These are phyloP conservation scores for Pholiota conissans DNA, from an alignment of 768 basidiomycete genomes.

Conservation along the genomic window DNA sequence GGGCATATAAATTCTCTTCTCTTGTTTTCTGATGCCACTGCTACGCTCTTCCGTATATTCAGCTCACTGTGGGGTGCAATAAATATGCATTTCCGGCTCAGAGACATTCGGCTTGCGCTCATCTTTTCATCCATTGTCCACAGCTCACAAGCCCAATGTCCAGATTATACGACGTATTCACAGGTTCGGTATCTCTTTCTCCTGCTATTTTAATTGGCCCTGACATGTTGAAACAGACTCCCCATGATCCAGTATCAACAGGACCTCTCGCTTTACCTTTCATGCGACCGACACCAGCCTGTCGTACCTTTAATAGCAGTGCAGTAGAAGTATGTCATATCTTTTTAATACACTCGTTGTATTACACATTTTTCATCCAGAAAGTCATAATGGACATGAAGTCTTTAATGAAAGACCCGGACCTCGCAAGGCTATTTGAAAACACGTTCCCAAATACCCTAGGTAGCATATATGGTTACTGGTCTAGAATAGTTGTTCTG, in stretches of 20 bases:
- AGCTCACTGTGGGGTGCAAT: slow-evolving; percentile 5
- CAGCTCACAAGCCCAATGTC: slow-evolving; percentile 45
- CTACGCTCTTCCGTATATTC: not conserved
- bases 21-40: not conserved
- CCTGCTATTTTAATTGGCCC: not conserved
- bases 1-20: slow-evolving; percentile 15
- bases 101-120: slow-evolving; percentile 12
- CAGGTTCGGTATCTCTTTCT: slow-evolving; percentile 33
- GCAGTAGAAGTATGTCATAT: slow-evolving; percentile 60
- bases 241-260: slow-evolving; percentile 59
- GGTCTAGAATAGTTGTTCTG: not conserved
- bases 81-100: slow-evolving; percentile 16
- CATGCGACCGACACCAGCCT: slow-evolving; percentile 69
- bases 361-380: slow-evolving; percentile 30
- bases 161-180: slow-evolving; percentile 62
- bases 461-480: slow-evolving; percentile 41
- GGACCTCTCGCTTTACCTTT: slow-evolving; percentile 66
- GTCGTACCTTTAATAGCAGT: slow-evolving; percentile 75
- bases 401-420: slow-evolving; percentile 68
- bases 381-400: slow-evolving; percentile 78
- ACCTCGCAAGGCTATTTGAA: slow-evolving; percentile 76
- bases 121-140: slow-evolving; percentile 25
- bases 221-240: slow-evolving; percentile 35
- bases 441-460: slow-evolving; percentile 84
- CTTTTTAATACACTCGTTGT: not conserved